A percentile compares a stretch with the other conserved stretches of the same genome.
phyloP scores from a whole-genome alignment of 2,329 filamentous ascomycete species.

The Parafenestella ontariensis region DNA sequence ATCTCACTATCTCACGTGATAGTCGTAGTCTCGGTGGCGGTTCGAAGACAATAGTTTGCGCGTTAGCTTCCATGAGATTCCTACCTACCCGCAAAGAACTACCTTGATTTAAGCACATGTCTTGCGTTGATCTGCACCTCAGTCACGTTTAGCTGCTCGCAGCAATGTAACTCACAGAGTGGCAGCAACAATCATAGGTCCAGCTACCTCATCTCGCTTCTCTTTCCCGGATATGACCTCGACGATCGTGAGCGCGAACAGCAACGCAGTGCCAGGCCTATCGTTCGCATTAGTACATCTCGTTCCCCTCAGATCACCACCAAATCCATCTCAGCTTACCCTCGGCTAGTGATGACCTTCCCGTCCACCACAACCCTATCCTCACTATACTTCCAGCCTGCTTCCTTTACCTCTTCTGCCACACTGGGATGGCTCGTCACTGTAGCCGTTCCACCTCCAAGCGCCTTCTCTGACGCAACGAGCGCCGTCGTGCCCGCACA shows the following conservation, averaged over 20 bases:
- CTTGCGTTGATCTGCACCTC: not conserved
- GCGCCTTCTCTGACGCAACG: constrained; percentile 34
- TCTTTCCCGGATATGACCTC: constrained; percentile 49
- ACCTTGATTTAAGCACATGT: not conserved
- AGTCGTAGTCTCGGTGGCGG: not conserved
- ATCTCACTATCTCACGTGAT: not conserved
- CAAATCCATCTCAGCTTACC: constrained; percentile 25
- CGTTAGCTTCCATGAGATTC: not conserved
- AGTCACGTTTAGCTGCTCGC: not conserved
- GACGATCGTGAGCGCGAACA: constrained; percentile 49
- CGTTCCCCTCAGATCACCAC: not conserved
- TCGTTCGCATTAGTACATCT: constrained; percentile 3
- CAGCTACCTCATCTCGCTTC: constrained; percentile 59
- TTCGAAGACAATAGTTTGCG: not conserved
- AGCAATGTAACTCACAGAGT: constrained; percentile 20
- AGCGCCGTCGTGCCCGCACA: constrained; percentile 50
- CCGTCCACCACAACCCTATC: constrained; percentile 47
- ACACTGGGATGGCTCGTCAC: constrained; percentile 51
- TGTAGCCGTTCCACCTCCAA: constrained; percentile 23
- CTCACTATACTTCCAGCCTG: constrained; percentile 46
- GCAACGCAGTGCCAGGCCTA: constrained; percentile 49
- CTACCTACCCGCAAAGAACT: not conserved
- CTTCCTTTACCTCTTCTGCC: constrained; percentile 34
- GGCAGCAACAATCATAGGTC: constrained; percentile 54
- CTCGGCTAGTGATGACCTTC: constrained; percentile 45